phyloP scores from a whole-genome alignment of 129 eudicot genomes.

The Scalesia atractyloides region DNA sequence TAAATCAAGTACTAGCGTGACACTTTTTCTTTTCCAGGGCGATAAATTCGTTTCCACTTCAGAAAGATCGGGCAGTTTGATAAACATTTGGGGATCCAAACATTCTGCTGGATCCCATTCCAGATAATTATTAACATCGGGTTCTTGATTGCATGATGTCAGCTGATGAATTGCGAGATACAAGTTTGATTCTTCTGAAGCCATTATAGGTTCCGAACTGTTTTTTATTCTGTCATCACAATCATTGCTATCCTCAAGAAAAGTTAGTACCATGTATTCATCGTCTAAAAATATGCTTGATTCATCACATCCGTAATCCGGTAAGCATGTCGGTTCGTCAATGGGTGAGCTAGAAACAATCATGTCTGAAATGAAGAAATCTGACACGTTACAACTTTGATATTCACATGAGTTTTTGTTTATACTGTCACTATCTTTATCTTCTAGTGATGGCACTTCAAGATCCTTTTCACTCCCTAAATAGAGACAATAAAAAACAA shows the following conservation, averaged over 20 bases:
- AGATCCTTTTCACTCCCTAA: conserved; percentile 50
- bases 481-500: conserved; percentile 25
- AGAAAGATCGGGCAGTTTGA: conserved; percentile 64
- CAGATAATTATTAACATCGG: conserved; percentile 43
- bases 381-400: conserved; percentile 77
- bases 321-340: conserved; percentile 44
- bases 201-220: conserved; percentile 39
- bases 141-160: conserved; percentile 59
- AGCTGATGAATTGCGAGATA: conserved; percentile 72
- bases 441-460: conserved; percentile 44
- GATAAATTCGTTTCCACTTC: conserved; percentile 45
- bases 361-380: conserved; percentile 87
- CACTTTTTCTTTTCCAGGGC: conserved; percentile 48
- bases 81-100: conserved; percentile 82
- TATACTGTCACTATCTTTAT: conserved; percentile 33
- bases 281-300: conserved; percentile 61
- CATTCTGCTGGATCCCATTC: conserved; percentile 70
- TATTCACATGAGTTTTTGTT: conserved; percentile 53
- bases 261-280: conserved; percentile 63
- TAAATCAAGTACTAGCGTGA: conserved; percentile 88
- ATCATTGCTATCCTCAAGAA: conserved; percentile 57
- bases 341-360: conserved; percentile 58
- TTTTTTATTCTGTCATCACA: conserved; percentile 42
- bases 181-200: conserved; percentile 66
- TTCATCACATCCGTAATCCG: conserved; percentile 68